A percentile compares a stretch with the other conserved stretches of the same genome.
phyloP scores from a whole-genome alignment of 495 filamentous ascomycete genomes.

The Aspergillus saccharolyticus region DNA sequence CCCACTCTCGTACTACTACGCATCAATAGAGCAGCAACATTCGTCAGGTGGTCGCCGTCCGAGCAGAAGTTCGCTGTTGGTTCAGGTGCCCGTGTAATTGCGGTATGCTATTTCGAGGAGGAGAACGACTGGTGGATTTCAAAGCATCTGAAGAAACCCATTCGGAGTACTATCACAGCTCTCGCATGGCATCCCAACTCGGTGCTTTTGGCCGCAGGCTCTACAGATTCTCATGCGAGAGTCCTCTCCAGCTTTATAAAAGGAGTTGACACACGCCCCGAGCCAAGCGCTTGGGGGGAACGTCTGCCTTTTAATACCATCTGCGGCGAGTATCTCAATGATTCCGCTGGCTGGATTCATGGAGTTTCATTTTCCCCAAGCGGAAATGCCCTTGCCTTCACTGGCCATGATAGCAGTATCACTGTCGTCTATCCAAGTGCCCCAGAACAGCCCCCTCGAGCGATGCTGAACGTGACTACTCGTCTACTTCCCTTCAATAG shows the following conservation, averaged over 20 bases:
- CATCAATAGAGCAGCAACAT: constrained; percentile 94
- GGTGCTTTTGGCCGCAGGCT: constrained; percentile 87
- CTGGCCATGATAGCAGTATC: constrained; percentile 89
- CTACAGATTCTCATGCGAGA: constrained; percentile 93
- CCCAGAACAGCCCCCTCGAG: constrained; percentile 83
- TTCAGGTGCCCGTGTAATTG: constrained; percentile 89
- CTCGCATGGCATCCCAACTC: constrained; percentile 96
- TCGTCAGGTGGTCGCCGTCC: constrained; percentile 94
- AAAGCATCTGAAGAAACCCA: constrained; percentile 97
- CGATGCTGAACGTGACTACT: constrained; percentile 81
- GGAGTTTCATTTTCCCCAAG: constrained; percentile 85
- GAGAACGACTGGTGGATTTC: constrained; percentile 99
- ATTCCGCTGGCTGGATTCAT: constrained; percentile 95
- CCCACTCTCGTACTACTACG: constrained; percentile 94
- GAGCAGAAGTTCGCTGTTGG: constrained; percentile 97
- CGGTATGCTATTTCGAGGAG: constrained; percentile 98
- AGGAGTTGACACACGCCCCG: constrained; percentile 81
- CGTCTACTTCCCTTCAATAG: constrained; percentile 87
- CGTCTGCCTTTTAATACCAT: constrained; percentile 94
- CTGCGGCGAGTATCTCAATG: constrained; percentile 92
- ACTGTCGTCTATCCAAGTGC: constrained; percentile 93
- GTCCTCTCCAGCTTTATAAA: constrained; percentile 97
- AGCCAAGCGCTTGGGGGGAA: constrained; percentile 90
- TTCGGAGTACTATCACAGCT: constrained; percentile 90
- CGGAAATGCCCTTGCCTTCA: constrained; percentile 85